Evolutionary conservation across 202 grass and related monocot species (phyloP).

Genomic region (Cymbopogon flexuosus): DNA sequence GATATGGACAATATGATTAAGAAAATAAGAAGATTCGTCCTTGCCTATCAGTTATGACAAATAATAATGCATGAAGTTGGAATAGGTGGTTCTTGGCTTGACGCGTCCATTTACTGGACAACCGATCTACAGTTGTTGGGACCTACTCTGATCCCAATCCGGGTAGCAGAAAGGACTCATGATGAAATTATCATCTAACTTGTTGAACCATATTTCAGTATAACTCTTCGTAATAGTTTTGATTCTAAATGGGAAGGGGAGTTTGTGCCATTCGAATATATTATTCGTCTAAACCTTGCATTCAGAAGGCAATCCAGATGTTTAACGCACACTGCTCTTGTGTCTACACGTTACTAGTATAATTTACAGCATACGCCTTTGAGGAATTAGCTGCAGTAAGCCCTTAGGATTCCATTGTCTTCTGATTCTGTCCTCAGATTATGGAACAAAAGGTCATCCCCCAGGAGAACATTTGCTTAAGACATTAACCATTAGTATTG

Average conservation of each 20-base stretch:
- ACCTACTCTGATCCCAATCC: background rate
- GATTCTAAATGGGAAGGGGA: background rate
- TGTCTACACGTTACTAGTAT: background rate
- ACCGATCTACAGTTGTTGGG: conserved; percentile 23
- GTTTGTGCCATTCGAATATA: background rate
- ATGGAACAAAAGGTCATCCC: background rate
- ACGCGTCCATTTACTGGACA: background rate
- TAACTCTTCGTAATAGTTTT: background rate
- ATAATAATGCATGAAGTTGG: conserved; percentile 12
- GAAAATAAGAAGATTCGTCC: conserved; percentile 7
- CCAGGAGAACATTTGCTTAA: background rate
- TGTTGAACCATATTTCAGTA: background rate
- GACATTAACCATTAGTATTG: background rate
- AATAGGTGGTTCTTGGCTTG: background rate
- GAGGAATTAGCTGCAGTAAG: background rate
- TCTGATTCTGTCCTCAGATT: background rate
- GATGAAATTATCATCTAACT: background rate
- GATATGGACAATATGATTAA: conserved; percentile 26
- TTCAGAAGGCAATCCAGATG: background rate
- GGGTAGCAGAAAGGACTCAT: background rate
- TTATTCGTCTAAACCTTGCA: background rate
- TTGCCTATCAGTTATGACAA: conserved; percentile 28
- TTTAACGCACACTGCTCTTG: background rate
- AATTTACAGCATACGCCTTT: background rate
- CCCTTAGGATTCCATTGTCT: background rate